A percentile compares a stretch with the other conserved stretches of the same genome.
Conservation (phyloP, 116 monocot genomes). For the Trichopus zeylanicus region DNA sequence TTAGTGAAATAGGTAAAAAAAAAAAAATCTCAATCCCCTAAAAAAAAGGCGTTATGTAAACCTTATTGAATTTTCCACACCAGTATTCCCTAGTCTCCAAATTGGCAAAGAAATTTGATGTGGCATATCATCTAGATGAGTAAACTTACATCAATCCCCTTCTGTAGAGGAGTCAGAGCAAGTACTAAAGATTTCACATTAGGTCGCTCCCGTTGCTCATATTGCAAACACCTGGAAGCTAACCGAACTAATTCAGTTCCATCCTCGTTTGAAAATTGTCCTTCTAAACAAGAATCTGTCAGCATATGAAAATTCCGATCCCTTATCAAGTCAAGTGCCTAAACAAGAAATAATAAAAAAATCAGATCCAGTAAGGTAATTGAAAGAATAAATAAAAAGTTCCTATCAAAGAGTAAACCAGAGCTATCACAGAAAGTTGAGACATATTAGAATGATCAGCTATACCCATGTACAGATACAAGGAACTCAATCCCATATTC, state of each 20-base stretch:
- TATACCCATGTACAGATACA: not conserved
- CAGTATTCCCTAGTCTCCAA: not conserved
- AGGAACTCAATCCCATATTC: not conserved
- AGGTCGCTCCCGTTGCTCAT: slow-evolving; percentile 83
- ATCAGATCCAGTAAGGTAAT: not conserved
- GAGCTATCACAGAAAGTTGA: not conserved
- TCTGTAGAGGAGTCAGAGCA: slow-evolving; percentile 80
- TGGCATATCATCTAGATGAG: not conserved
- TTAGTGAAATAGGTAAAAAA: too few relatives aligned
- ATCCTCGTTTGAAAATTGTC: slow-evolving; percentile 90
- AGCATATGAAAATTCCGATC: slow-evolving; percentile 85
- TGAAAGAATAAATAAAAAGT: not conserved
- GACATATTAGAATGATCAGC: too few relatives aligned
- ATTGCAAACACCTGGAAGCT: slow-evolving; percentile 94
- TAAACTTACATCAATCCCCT: slow-evolving; percentile 53
- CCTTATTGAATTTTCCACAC: not conserved
- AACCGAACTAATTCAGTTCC: slow-evolving; percentile 90
- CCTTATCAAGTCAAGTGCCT: slow-evolving; percentile 92
- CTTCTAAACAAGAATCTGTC: slow-evolving; percentile 95
- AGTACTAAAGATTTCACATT: slow-evolving; percentile 67
- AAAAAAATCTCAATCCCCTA: too few relatives aligned
- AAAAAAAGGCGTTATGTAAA: too few relatives aligned
- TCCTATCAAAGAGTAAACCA: not conserved
- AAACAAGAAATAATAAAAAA: slow-evolving; percentile 9
- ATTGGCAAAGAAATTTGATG: not conserved